Percentiles rank a stretch among this genome's conserved stretches.
phyloP scores from a whole-genome alignment of 2,329 filamentous ascomycete species.

The Talaromyces sp. region DNA sequence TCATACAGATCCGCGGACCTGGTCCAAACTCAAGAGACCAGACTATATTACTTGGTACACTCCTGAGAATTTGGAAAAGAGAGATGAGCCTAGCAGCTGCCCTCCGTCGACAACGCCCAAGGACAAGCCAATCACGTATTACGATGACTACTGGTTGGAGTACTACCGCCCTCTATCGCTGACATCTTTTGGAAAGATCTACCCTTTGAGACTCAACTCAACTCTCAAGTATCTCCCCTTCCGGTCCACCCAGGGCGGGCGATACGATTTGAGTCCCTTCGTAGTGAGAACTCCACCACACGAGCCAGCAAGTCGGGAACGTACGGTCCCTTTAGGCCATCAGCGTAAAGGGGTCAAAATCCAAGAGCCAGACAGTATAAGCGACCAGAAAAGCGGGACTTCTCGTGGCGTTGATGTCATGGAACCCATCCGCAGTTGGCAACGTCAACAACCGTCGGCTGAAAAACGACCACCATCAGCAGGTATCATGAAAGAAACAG shows the following conservation, averaged over 20 bases:
- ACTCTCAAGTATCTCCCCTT: slow-evolving; percentile 79
- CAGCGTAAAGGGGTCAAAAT: slow-evolving; percentile 67
- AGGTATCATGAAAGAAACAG: slow-evolving; percentile 56
- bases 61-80: slow-evolving; percentile 63
- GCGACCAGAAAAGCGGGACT: slow-evolving; percentile 37
- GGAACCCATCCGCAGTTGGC: slow-evolving; percentile 23
- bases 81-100: slow-evolving; percentile 27
- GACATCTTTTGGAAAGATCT: slow-evolving; percentile 88
- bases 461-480: slow-evolving; percentile 29
- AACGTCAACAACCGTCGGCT: slow-evolving; percentile 28
- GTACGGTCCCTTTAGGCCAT: slow-evolving; percentile 23
- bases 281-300: slow-evolving; percentile 61
- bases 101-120: slow-evolving; percentile 14
- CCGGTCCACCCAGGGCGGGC: slow-evolving; percentile 61
- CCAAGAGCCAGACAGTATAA: slow-evolving; percentile 54
- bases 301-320: slow-evolving; percentile 55
- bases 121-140: slow-evolving; percentile 45
- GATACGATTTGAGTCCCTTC: slow-evolving; percentile 85
- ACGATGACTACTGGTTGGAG: slow-evolving; percentile 96
- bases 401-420: slow-evolving; percentile 15
- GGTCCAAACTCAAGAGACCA: slow-evolving; percentile 58
- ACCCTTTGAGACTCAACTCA: slow-evolving; percentile 86
- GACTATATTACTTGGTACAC: slow-evolving; percentile 91
- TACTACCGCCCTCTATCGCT: slow-evolving; percentile 87
- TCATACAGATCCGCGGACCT: slow-evolving; percentile 74